Percentiles rank a stretch among this genome's conserved stretches.
phyloP scores from a whole-genome alignment of 1,284 basidiomycete genomes.

The Rhizoctonia solani region DNA sequence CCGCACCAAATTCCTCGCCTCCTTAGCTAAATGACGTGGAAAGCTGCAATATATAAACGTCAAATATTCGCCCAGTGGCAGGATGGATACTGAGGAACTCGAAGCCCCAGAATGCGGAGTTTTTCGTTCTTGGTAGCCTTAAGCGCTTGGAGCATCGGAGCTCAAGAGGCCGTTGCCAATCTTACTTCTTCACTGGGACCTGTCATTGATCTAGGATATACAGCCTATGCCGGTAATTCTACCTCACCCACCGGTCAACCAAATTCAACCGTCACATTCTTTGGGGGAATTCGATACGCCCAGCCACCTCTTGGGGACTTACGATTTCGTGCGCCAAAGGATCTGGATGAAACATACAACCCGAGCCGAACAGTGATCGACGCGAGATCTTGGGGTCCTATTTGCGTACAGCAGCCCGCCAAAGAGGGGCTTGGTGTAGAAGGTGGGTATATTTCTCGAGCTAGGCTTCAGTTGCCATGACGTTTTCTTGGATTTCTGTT shows the following conservation, averaged over 20 bases:
- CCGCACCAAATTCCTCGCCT: too few species aligned
- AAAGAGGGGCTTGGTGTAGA: constrained; percentile 18
- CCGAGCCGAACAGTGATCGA: constrained; percentile 36
- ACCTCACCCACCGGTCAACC: constrained; percentile 26
- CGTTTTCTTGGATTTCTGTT: constrained; percentile 47
- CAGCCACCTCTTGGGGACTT: constrained; percentile 47
- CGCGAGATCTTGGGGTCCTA: constrained; percentile 28
- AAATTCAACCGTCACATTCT: constrained; percentile 59
- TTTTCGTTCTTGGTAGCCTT: too few species aligned
- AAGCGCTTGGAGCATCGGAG: too few species aligned
- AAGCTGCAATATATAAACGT: too few species aligned
- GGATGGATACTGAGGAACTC: too few species aligned
- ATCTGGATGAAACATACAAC: constrained; percentile 41
- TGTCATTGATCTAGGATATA: constrained; percentile 41
- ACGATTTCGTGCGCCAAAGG: constrained; percentile 49
- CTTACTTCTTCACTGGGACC: constrained; percentile 25
- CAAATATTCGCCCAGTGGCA: too few species aligned
- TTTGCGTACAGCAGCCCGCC: constrained; percentile 32
- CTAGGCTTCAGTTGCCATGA: neutral
- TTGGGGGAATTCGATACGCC: constrained; percentile 55
- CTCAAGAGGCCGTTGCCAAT: neutral
- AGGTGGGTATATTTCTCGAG: neutral
- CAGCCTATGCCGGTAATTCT: constrained; percentile 50
- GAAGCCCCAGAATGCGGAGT: too few species aligned
- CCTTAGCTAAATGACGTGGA: too few species aligned